Evolutionary conservation across 805 yeast genomes (phyloP).

Genomic region (Candida ortonii): DNA sequence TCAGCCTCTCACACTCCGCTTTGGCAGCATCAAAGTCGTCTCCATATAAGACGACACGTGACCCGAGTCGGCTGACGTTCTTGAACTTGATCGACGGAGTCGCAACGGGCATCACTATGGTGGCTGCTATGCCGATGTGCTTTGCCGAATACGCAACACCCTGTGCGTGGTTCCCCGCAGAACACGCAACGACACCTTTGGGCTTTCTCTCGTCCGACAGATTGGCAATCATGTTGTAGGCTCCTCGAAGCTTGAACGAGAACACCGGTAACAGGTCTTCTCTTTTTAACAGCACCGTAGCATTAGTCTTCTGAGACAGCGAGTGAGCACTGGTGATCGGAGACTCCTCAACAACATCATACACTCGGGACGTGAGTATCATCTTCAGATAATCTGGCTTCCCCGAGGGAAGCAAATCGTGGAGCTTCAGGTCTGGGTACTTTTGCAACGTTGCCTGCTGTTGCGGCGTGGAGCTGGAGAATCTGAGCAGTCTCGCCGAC

Average conservation of each 20-base stretch:
- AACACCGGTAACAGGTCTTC: slow-evolving; percentile 95
- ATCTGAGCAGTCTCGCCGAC: no score
- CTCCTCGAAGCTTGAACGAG: slow-evolving; percentile 95
- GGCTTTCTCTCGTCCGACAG: slow-evolving; percentile 62
- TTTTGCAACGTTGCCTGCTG: slow-evolving; percentile 20
- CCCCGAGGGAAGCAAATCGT: slow-evolving; percentile 58
- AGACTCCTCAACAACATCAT: slow-evolving; percentile 90
- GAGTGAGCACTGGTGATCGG: slow-evolving; percentile 77
- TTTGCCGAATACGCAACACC: slow-evolving; percentile 95
- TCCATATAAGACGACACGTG: slow-evolving; percentile 90
- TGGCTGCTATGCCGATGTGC: slow-evolving; percentile 82
- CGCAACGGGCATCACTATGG: slow-evolving; percentile 97
- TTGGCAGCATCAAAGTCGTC: slow-evolving; percentile 96
- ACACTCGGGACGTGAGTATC: slow-evolving; percentile 87
- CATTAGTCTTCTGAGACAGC: slow-evolving; percentile 68
- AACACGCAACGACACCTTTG: slow-evolving; percentile 93
- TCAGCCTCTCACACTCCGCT: slow-evolving; percentile 75
- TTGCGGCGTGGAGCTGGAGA: slow-evolving; percentile 1
- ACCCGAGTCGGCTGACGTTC: slow-evolving; percentile 88
- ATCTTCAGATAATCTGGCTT: slow-evolving; percentile 91
- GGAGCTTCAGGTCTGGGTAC: slow-evolving; percentile 45
- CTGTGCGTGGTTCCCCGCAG: slow-evolving; percentile 99
- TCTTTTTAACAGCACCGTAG: slow-evolving; percentile 77
- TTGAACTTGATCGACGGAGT: slow-evolving; percentile 94
- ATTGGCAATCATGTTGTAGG: slow-evolving; percentile 94